Evolutionary conservation across 2,329 filamentous ascomycete species (phyloP).

Genomic region (Trichoderma citrinoviride): DNA sequence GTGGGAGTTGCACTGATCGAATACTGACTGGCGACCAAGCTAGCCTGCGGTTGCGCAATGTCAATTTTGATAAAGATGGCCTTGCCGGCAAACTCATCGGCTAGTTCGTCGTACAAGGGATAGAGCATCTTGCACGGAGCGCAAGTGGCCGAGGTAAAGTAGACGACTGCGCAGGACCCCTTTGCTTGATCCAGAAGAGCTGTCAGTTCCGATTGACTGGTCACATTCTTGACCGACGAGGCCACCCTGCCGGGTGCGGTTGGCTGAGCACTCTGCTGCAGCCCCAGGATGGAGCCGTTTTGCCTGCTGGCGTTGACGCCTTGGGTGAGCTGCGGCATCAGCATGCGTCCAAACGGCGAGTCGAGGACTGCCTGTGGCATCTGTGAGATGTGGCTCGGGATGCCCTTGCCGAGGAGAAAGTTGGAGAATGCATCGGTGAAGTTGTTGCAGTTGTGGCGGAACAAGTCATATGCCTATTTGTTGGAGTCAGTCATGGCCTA

Average conservation of each 20-base stretch:
- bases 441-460: conserved; percentile 94
- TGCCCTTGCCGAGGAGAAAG: conserved; percentile 84
- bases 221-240: conserved; percentile 57
- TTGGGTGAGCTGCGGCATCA: conserved; percentile 66
- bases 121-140: conserved; percentile 81
- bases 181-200: conserved; percentile 53
- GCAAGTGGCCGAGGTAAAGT: conserved; percentile 90
- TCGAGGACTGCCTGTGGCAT: conserved; percentile 82
- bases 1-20: conserved; percentile 77
- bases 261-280: conserved; percentile 41
- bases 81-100: conserved; percentile 66
- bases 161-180: conserved; percentile 73
- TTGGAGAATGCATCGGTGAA: conserved; percentile 91
- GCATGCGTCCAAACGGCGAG: conserved; percentile 84
- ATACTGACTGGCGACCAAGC: conserved; percentile 63
- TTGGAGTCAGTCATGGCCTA: neutral
- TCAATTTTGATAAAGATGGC: conserved; percentile 81
- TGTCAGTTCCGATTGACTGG: conserved; percentile 39
- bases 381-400: conserved; percentile 80
- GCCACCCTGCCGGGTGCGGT: conserved; percentile 17
- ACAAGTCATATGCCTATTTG: conserved; percentile 77
- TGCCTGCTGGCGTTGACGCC: conserved; percentile 50
- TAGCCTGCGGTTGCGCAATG: conserved; percentile 62
- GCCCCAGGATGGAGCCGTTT: conserved; percentile 52
- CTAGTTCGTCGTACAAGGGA: conserved; percentile 76